Evolutionary conservation across 495 filamentous ascomycete genomes (phyloP), one percentile per base, ranked within the genome.

Genomic region (Oleoguttula mirabilis): DNA sequence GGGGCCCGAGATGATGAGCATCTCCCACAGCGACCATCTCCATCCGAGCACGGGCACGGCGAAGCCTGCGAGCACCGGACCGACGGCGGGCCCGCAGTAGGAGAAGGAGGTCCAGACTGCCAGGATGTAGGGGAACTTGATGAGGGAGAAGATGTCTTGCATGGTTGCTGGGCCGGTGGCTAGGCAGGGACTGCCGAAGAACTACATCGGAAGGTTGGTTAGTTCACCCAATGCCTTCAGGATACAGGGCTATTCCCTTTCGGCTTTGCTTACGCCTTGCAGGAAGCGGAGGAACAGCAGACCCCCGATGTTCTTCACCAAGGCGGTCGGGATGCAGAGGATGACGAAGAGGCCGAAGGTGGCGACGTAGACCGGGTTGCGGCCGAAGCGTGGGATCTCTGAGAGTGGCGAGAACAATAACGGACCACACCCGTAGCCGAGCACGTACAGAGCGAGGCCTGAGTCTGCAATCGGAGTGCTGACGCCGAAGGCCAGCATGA

Each of bases 381-480:
- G 50, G 12, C 58, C 58, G 31, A 56, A 41, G 19, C 19, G 14
- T 19, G 45, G 45, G 3, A 59, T 33, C 35, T 60, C 58, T 2
- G 53, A 54, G 14, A 55, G 32, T 0, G 57, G 55, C 3, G 57
- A 24, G 17, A 15, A 48, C 3, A 48, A 4, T 21, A 45, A 37
- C 6, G 42, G 42, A 28, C 42, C 42, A 2, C 37, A 6, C 3
- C 21, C 32, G 17, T 45, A 45, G 19, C 57, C 49, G 11, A 49
- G 4, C 7, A 52, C 45, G 23, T 37, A 43, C 17, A 86, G 61
- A 0, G 79, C 77, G 27, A 88, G 72, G 27, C 64, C 67, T 1
- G 88, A 58, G 12, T 83, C 56, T 30, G 76, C 73, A 10, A 79
- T 79, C 60, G 82, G 78, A 4, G 69, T 56, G 32, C 72, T 75